Evolutionary conservation across 768 basidiomycete genomes (phyloP).

Genomic region (Lyophyllum shimeji): DNA sequence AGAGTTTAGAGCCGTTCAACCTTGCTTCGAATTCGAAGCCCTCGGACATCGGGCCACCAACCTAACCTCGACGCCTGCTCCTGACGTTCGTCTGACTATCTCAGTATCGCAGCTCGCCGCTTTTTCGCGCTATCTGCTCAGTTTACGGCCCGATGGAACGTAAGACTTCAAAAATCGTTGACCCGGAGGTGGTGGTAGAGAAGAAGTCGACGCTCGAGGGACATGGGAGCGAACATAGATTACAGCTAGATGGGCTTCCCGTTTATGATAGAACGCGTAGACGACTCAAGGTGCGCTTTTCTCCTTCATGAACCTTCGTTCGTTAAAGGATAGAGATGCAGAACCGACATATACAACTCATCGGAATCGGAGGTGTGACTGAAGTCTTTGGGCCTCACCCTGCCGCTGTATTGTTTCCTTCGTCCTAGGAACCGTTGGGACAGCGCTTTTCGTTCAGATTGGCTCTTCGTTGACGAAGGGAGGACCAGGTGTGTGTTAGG

Average conservation of each 20-base stretch:
- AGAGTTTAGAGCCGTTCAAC: no score
- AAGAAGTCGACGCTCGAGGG: conserved; percentile 2
- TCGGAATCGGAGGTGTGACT: conserved; percentile 46
- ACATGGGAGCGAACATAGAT: conserved; percentile 8
- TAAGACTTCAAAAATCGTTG: conserved; percentile 2
- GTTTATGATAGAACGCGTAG: conserved; percentile 35
- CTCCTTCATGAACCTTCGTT: background rate
- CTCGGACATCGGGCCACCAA: no score
- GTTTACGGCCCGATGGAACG: conserved; percentile 8
- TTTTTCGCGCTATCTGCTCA: no score
- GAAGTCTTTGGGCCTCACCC: background rate
- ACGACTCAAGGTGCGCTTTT: conserved; percentile 33
- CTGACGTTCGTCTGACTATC: no score
- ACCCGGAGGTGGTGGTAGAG: background rate
- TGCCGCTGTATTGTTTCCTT: background rate
- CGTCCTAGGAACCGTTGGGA: conserved; percentile 63
- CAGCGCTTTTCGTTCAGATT: conserved; percentile 75
- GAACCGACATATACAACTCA: conserved; percentile 53
- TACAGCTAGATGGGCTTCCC: conserved; percentile 14
- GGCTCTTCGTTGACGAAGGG: conserved; percentile 57
- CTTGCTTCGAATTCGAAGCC: no score
- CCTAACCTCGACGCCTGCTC: no score
- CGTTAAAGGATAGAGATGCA: conserved; percentile 14
- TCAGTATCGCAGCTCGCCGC: no score
- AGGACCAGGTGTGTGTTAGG: conserved; percentile 54